Evolutionary conservation across 176 grass and related monocot species (phyloP).

Genomic region (Aegilops tauschii): DNA sequence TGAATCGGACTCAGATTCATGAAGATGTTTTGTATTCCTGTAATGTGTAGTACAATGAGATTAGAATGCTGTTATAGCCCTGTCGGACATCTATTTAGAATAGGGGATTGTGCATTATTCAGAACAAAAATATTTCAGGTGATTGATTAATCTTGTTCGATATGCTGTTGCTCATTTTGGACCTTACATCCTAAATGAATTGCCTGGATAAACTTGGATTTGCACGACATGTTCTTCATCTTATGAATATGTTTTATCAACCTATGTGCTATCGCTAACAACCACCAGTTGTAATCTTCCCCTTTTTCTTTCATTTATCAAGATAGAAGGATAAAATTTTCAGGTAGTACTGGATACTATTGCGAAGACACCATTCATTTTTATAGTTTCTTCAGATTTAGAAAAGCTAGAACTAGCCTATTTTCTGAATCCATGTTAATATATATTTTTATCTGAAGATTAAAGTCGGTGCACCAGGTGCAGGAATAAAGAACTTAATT

Average conservation of each 20-base stretch:
- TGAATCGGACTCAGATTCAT: constrained; percentile 24
- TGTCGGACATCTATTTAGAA: not conserved
- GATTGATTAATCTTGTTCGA: not conserved
- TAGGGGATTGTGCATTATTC: constrained; percentile 18
- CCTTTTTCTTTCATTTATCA: not conserved
- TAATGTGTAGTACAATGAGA: constrained; percentile 14
- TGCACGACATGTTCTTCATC: not conserved
- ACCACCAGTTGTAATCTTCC: not conserved
- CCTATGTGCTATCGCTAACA: not conserved
- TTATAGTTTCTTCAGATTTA: not conserved
- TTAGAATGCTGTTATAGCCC: constrained; percentile 31
- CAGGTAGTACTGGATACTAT: not conserved
- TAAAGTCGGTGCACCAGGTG: not conserved
- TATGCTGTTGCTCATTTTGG: not conserved
- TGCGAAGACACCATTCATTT: not conserved
- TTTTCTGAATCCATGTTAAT: not conserved
- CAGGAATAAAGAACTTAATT: not conserved
- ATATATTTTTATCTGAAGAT: not conserved
- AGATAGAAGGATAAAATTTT: not conserved
- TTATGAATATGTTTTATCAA: not conserved
- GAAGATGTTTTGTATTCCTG: constrained; percentile 3
- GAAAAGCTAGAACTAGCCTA: not conserved
- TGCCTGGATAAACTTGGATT: not conserved
- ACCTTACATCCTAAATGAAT: not conserved
- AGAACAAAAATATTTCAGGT: constrained; percentile 7